These are phyloP conservation scores for Mycena albidolilacea DNA, from an alignment of 768 basidiomycete species.

Conservation along the genomic window DNA sequence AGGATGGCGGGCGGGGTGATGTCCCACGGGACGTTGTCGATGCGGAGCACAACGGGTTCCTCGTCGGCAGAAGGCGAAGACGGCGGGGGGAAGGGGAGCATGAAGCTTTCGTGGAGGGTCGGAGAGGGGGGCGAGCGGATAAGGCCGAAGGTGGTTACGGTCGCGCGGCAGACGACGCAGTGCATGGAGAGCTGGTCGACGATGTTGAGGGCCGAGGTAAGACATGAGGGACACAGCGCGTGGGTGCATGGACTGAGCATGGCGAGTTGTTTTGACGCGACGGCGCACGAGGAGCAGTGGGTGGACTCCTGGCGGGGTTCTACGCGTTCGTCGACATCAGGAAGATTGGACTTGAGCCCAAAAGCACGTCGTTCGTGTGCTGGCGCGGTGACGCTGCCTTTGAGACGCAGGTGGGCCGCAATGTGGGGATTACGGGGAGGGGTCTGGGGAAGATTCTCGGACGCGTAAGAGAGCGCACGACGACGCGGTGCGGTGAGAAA, in stretches of 20 bases:
- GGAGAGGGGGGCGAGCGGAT: conserved; percentile 42
- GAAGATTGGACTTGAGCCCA: conserved; percentile 39
- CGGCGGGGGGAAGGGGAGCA: conserved; percentile 35
- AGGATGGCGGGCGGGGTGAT: conserved; percentile 84
- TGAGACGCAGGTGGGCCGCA: conserved; percentile 56
- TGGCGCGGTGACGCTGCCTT: conserved; percentile 68
- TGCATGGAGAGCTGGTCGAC: conserved; percentile 92
- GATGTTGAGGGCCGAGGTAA: conserved; percentile 90
- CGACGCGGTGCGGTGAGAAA: conserved; percentile 39
- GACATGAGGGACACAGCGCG: conserved; percentile 82
- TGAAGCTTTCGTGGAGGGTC: conserved; percentile 34
- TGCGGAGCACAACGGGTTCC: conserved; percentile 77
- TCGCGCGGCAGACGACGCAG: conserved; percentile 82
- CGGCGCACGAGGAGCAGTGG: conserved; percentile 51
- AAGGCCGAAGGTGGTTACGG: conserved; percentile 80
- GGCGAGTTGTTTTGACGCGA: conserved; percentile 59
- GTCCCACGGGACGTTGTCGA: conserved; percentile 95
- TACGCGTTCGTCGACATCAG: conserved; percentile 37
- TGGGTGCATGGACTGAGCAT: conserved; percentile 84
- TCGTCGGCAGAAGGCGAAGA: conserved; percentile 32
- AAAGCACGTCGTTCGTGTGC: conserved; percentile 48
- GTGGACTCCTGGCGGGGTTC: conserved; percentile 28
- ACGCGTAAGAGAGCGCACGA: conserved; percentile 39
- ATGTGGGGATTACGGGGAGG: conserved; percentile 61
- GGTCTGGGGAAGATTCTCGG: conserved; percentile 47